These are phyloP conservation scores for Haplosporangium sp. DNA, from an alignment of 371 early-diverging fungal genomes.

Conservation along the genomic window DNA sequence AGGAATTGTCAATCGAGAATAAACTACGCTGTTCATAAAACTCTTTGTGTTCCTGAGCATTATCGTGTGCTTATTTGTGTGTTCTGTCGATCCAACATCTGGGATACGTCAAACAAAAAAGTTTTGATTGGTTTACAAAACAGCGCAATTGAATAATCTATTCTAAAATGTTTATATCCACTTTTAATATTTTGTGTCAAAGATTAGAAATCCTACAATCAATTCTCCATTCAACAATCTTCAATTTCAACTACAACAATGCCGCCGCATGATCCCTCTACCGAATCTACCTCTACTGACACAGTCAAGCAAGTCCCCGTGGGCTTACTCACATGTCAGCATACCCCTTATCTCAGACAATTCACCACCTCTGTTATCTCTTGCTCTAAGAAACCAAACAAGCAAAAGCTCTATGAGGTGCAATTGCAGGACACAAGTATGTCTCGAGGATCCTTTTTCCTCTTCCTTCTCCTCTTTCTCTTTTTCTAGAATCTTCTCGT, in stretches of 20 bases:
- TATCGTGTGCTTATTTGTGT: too few species aligned
- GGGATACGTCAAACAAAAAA: too few species aligned
- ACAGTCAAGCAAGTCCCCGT: conserved; percentile 48
- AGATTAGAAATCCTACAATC: neutral
- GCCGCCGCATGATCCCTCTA: neutral
- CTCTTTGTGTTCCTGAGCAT: neutral
- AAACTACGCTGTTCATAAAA: neutral
- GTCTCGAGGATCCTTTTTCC: neutral
- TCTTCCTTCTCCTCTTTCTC: neutral
- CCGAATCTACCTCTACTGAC: neutral
- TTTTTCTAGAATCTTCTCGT: neutral
- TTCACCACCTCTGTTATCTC: conserved; percentile 56
- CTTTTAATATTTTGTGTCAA: neutral
- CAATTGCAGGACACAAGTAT: conserved; percentile 59
- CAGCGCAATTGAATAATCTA: conserved; percentile 1
- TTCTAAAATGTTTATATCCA: too few species aligned
- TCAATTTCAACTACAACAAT: neutral
- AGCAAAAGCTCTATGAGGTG: conserved; percentile 58
- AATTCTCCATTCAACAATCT: neutral
- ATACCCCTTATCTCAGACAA: conserved; percentile 49
- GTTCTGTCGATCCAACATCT: too few species aligned
- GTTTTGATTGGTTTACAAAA: conserved; percentile 10
- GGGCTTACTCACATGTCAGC: conserved; percentile 60
- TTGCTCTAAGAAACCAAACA: conserved; percentile 53
- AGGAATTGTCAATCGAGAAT: neutral